Percentiles rank a stretch among this genome's conserved stretches.
Conservation (phyloP, 2,329 filamentous ascomycete genomes). For the Simplicillium aogashimaense region DNA sequence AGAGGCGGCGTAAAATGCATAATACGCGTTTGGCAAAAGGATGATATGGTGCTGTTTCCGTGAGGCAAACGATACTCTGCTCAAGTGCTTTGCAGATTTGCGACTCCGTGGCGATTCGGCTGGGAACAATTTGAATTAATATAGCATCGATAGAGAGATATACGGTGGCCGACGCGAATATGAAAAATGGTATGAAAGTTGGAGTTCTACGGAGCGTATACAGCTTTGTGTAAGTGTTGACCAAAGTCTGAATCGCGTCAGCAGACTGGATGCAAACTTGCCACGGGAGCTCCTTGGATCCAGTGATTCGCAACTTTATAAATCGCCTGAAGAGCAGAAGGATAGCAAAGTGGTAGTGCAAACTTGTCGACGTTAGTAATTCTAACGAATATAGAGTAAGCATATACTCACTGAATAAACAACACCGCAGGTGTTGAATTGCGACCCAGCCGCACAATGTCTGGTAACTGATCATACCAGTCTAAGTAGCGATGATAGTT, state of each 20-base stretch:
- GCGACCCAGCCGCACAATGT: constrained; percentile 51
- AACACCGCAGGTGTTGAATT: constrained; percentile 65
- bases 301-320: constrained; percentile 41
- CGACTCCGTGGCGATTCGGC: constrained; percentile 17
- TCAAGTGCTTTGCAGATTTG: constrained; percentile 33
- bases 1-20: constrained; percentile 48
- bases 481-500: constrained; percentile 61
- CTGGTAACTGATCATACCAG: constrained; percentile 61
- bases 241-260: constrained; percentile 45
- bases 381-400: neutral
- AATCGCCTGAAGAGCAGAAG: constrained; percentile 54
- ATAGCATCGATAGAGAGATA: constrained; percentile 39
- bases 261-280: constrained; percentile 55
- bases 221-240: constrained; percentile 45
- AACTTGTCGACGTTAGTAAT: constrained; percentile 27
- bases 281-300: constrained; percentile 53
- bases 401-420: constrained; percentile 55
- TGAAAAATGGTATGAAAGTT: constrained; percentile 51
- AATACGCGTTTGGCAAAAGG: constrained; percentile 50
- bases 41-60: constrained; percentile 51
- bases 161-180: constrained; percentile 48
- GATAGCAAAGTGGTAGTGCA: constrained; percentile 62
- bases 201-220: constrained; percentile 49
- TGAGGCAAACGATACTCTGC: constrained; percentile 45
- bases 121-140: constrained; percentile 9